Evolutionary conservation across 192 early-diverging fungal genomes (phyloP), one percentile per base, ranked within the genome.

Genomic region (Umbelopsis ramanniana): DNA sequence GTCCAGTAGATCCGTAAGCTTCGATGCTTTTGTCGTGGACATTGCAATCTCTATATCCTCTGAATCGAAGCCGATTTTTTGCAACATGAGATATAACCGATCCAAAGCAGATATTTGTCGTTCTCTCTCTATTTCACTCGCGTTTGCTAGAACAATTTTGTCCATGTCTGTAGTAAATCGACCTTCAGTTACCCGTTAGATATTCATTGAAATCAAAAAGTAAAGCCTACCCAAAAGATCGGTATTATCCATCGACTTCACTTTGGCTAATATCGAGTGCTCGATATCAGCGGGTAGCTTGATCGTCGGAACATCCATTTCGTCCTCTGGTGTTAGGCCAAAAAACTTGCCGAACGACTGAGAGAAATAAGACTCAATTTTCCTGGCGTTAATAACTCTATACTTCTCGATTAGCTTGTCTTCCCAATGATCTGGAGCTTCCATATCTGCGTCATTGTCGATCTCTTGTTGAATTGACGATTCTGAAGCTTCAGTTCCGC

Each of bases 1-100:
- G 73, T 86, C 84, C 11, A 88, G 57, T 11, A 81, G 71, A 70
- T 76, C 78, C 14, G 82, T 79, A 9, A 86, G 71, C 22, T 79
- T 71, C 17, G 72, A 68, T 15, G 81, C 72, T 43, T 74, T 71
- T 17, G 82, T 83, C 7, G 73, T 75, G 22, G 50, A 24, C 22
- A 88, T 76, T 17, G 82, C 83, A 23, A 69, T 52, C 37, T 83
- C 78, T 38, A 88, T 79, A 66, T 87, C 85, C 0, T 40, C 26
- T 19, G 66, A 45, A 24, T 81, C 72, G 50, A 88, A 88, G 1
- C 81, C 85, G 38, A 88, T 69, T 38, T 79, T 76, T 17, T 73
- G 45, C 35, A 88, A 72, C 5, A 73, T 77, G 7, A 82, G 76
- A 66, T 81, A 86, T 8, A 84, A 66, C 11, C 82, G 77, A 57